These are phyloP conservation scores for Nitzschia sp. DNA, from an alignment of 108 stramenopile genomes.

Conservation along the genomic window DNA sequence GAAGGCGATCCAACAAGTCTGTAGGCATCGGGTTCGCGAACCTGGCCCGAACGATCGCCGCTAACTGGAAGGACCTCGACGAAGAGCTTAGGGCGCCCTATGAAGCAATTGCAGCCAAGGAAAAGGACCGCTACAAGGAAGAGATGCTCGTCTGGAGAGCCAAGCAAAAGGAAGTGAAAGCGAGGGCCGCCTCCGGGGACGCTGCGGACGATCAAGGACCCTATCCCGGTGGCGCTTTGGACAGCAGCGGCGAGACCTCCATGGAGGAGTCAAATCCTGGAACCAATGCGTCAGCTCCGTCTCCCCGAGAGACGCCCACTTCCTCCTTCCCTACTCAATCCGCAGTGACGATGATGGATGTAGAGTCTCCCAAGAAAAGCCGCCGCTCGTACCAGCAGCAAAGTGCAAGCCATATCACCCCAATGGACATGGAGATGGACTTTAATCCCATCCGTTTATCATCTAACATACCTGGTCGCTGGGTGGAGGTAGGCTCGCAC, in stretches of 20 bases:
- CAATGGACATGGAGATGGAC: neutral
- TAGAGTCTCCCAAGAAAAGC: neutral
- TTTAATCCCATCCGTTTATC: neutral
- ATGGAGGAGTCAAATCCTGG: neutral
- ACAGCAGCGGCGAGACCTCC: conserved; percentile 1
- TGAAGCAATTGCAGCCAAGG: conserved; percentile 32
- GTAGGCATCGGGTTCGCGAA: conserved; percentile 57
- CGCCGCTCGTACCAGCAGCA: neutral
- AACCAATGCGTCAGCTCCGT: neutral
- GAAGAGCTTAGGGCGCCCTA: conserved; percentile 43
- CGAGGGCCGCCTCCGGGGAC: neutral
- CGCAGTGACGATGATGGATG: neutral
- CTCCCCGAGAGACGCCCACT: neutral
- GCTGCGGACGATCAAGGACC: neutral
- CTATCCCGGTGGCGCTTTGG: neutral
- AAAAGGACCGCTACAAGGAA: conserved; percentile 42
- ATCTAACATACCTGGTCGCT: neutral
- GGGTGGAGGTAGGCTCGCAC: neutral
- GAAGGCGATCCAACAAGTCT: conserved; percentile 35
- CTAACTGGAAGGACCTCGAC: conserved; percentile 58
- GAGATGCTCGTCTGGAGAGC: conserved; percentile 49
- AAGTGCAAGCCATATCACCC: neutral
- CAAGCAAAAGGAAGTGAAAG: conserved; percentile 42
- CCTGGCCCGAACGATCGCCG: conserved; percentile 61
- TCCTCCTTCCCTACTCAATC: neutral